Conservation (phyloP, 208 protist species). For the Crithidia mellificae region DNA sequence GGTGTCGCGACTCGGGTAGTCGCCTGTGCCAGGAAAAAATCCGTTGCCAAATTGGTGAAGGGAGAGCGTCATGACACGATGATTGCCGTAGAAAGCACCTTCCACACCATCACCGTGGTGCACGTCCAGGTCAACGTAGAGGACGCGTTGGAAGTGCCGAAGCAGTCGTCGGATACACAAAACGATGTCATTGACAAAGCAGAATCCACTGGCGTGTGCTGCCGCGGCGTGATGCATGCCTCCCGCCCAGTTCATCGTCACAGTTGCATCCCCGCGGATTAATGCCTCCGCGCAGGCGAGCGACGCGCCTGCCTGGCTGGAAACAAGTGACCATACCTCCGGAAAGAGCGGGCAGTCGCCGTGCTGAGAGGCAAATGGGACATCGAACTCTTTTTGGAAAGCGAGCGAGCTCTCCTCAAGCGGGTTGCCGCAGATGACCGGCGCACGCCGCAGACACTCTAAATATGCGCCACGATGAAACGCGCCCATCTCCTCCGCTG, state of each 20-base stretch:
- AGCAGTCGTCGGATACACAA: constrained; percentile 99
- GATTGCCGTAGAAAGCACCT: constrained; percentile 98
- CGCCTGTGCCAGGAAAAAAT: constrained; percentile 98
- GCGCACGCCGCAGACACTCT: constrained; percentile 63
- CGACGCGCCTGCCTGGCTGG: constrained; percentile 87
- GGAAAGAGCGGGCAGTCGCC: constrained; percentile 84
- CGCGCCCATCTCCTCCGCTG: constrained; percentile 54
- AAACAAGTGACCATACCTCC: constrained; percentile 75
- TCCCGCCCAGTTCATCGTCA: constrained; percentile 99
- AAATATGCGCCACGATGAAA: constrained; percentile 80
- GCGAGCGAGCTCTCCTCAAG: constrained; percentile 53
- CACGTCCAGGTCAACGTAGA: constrained; percentile 99
- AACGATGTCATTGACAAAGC: constrained; percentile 99
- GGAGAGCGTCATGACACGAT: constrained; percentile 99
- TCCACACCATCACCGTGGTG: constrained; percentile 99
- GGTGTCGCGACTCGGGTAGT: constrained; percentile 38
- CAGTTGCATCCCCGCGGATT: constrained; percentile 85
- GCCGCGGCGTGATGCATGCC: constrained; percentile 98
- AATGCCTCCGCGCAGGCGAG: constrained; percentile 96
- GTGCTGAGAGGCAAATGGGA: constrained; percentile 55
- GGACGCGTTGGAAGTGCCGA: constrained; percentile 95
- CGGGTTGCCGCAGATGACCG: constrained; percentile 70
- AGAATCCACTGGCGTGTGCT: constrained; percentile 97
- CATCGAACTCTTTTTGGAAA: constrained; percentile 83
- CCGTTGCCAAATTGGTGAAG: constrained; percentile 98